phyloP scores from a whole-genome alignment of 176 grass and related monocot species.

The Puccinellia tenuiflora region DNA sequence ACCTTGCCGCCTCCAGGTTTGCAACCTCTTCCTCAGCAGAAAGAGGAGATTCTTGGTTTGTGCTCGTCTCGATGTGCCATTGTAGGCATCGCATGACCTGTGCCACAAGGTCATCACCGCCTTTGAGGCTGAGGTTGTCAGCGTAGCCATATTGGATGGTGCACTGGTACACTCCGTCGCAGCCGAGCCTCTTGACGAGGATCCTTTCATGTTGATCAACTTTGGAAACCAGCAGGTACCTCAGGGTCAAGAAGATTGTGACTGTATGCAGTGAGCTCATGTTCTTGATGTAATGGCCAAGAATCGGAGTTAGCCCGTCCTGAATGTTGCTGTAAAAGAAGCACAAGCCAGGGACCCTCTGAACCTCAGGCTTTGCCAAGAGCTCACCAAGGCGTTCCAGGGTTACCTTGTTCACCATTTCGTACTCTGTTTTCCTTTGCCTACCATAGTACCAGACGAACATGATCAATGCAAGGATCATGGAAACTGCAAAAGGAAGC shows the following conservation, averaged over 20 bases:
- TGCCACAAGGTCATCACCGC: conserved; percentile 29
- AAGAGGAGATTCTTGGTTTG: neutral
- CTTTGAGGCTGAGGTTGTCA: conserved; percentile 35
- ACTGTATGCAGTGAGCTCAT: conserved; percentile 58
- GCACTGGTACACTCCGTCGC: conserved; percentile 55
- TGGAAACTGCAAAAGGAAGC: conserved; percentile 71
- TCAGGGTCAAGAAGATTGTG: conserved; percentile 62
- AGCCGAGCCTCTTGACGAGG: conserved; percentile 45
- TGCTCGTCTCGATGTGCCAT: conserved; percentile 16
- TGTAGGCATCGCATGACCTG: conserved; percentile 39
- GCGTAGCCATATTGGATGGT: conserved; percentile 68
- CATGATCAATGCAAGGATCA: conserved; percentile 70
- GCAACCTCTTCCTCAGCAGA: conserved; percentile 24
- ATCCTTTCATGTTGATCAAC: conserved; percentile 56
- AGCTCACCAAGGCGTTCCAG: conserved; percentile 47
- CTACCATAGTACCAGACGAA: conserved; percentile 79
- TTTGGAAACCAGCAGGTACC: conserved; percentile 61
- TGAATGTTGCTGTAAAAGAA: conserved; percentile 90
- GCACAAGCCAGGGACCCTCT: conserved; percentile 60
- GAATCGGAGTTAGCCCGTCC: conserved; percentile 58
- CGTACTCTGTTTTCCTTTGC: conserved; percentile 62
- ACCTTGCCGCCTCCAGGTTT: conserved; percentile 38
- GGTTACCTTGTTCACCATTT: conserved; percentile 69
- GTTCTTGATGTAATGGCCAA: conserved; percentile 74
- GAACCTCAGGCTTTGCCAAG: conserved; percentile 55